Percentiles rank a stretch among this genome's conserved stretches.
phyloP scores from a whole-genome alignment of 192 early-diverging fungal species.

The Gryganskiella cystojenkinii region DNA sequence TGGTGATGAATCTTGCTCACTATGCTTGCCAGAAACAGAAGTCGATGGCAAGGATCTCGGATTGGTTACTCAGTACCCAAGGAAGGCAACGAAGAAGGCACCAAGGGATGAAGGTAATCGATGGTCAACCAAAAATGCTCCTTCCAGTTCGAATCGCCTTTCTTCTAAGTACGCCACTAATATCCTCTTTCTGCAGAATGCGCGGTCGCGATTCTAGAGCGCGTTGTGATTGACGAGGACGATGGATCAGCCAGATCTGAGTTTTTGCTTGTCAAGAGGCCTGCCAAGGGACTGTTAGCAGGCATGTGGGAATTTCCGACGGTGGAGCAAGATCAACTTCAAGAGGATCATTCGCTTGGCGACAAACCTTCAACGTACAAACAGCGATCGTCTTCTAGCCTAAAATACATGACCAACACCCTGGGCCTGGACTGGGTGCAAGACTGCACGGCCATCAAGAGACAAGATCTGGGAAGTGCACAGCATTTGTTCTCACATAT shows the following conservation, averaged over 20 bases:
- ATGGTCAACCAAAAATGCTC: no score
- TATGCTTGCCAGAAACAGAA: conserved; percentile 45
- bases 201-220: conserved; percentile 66
- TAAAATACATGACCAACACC: conserved; percentile 18
- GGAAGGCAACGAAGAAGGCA: conserved; percentile 67
- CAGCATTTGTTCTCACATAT: conserved; percentile 81
- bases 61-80: conserved; percentile 62
- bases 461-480: conserved; percentile 61
- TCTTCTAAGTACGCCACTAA: neutral
- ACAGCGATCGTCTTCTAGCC: conserved; percentile 27
- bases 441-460: conserved; percentile 11
- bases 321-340: conserved; percentile 49
- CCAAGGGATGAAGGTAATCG: conserved; percentile 69
- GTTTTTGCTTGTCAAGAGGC: conserved; percentile 67
- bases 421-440: conserved; percentile 8
- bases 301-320: conserved; percentile 83
- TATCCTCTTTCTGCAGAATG: conserved; percentile 53
- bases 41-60: conserved; percentile 30
- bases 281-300: conserved; percentile 70
- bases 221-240: neutral
- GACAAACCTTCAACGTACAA: conserved; percentile 19
- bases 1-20: conserved; percentile 32
- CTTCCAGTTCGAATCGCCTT: no score
- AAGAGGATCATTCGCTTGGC: neutral
- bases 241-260: conserved; percentile 27